phyloP scores from a whole-genome alignment of 169 alveolate species.

The Plasmodium vivax region DNA sequence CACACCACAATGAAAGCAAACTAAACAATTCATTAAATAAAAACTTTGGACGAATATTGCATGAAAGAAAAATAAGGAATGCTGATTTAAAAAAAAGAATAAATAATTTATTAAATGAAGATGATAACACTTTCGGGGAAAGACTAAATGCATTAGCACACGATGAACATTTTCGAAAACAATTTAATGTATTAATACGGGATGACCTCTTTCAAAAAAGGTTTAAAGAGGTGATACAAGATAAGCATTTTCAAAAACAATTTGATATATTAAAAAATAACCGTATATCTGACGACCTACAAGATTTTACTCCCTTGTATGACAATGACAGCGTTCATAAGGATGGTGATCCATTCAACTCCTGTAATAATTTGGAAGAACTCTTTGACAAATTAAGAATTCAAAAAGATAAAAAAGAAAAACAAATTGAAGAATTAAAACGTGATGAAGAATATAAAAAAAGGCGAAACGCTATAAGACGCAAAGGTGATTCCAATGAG shows the following conservation, averaged over 20 bases:
- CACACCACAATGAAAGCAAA: neutral
- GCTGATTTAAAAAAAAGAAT: neutral
- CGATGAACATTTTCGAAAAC: neutral
- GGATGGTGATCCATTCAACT: neutral
- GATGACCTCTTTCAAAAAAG: neutral
- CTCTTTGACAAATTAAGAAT: no score
- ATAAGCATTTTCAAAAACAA: neutral
- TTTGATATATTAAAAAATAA: neutral
- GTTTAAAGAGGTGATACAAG: neutral
- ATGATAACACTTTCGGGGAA: neutral
- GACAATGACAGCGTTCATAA: neutral
- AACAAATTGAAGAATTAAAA: neutral
- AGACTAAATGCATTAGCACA: neutral
- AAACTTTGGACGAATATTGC: neutral
- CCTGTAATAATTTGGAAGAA: neutral
- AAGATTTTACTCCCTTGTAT: neutral
- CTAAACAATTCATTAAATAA: neutral
- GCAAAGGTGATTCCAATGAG: neutral
- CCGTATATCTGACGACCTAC: neutral
- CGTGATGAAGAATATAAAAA: neutral
- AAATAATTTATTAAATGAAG: neutral
- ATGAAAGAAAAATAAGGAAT: neutral
- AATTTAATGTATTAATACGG: neutral
- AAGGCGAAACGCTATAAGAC: neutral
- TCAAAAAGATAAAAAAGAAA: neutral